Percentiles rank a stretch among this genome's conserved stretches.
Evolutionary conservation across 2,329 filamentous ascomycete species (phyloP).

Genomic region (Colletotrichum sp.): DNA sequence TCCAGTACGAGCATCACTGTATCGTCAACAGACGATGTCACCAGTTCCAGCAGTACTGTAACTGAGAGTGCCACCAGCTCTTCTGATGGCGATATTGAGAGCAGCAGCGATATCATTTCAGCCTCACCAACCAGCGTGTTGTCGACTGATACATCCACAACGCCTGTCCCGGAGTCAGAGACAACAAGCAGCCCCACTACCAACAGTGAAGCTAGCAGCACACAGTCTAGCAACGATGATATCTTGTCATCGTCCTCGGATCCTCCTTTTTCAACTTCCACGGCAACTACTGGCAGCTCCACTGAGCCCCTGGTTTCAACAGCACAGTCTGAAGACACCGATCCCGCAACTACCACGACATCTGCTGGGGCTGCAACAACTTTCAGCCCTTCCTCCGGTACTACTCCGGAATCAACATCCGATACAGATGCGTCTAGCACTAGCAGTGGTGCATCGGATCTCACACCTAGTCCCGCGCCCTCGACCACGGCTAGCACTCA

Average conservation of each 20-base stretch:
- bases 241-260: neutral
- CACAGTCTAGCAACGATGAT: neutral
- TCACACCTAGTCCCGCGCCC: neutral
- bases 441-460: neutral
- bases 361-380: neutral
- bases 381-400: neutral
- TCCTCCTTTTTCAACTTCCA: neutral
- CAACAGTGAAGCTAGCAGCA: neutral
- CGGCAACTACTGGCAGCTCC: neutral
- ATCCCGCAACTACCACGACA: neutral
- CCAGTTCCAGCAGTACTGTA: neutral
- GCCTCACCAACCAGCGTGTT: neutral
- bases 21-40: neutral
- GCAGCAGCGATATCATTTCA: neutral
- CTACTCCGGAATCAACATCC: neutral
- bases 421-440: neutral
- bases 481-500: neutral
- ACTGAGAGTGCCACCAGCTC: neutral
- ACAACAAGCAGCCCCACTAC: neutral
- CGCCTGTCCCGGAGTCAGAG: neutral
- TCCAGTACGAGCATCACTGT: neutral
- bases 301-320: neutral
- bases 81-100: neutral
- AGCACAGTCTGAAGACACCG: neutral
- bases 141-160: neutral